A percentile compares a stretch with the other conserved stretches of the same genome.
phyloP scores from a whole-genome alignment of 345 rosid species.

The Cardamine resedifolia region DNA sequence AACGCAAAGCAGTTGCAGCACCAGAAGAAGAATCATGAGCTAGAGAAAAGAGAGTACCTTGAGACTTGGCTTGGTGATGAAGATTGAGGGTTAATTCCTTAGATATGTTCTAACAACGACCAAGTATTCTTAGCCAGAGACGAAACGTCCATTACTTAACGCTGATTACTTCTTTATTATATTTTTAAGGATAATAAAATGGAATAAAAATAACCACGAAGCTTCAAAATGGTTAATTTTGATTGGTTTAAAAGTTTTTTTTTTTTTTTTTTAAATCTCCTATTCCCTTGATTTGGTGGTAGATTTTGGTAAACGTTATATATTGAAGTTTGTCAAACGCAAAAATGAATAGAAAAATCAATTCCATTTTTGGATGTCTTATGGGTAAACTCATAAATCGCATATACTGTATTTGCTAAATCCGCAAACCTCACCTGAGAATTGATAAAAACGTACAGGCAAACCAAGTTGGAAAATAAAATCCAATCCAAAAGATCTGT shows the following conservation, averaged over 20 bases:
- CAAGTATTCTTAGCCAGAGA: too few species aligned
- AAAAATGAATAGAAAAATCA: not conserved
- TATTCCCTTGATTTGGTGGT: not conserved
- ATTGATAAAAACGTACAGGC: slow-evolving; percentile 24
- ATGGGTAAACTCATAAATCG: not conserved
- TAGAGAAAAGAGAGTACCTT: slow-evolving; percentile 19
- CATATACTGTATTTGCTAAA: not conserved
- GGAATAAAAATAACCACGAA: not conserved
- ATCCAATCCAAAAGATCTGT: slow-evolving; percentile 5
- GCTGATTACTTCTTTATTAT: not conserved
- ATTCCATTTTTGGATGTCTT: not conserved
- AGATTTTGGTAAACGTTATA: not conserved
- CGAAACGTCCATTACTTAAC: slow-evolving; percentile 14
- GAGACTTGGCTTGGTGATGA: slow-evolving; percentile 28
- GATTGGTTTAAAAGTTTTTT: not conserved
- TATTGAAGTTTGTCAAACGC: not conserved
- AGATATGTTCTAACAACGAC: too few species aligned
- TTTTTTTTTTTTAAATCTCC: not conserved
- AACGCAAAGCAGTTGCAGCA: not conserved
- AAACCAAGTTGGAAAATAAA: slow-evolving; percentile 25
- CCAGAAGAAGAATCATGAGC: not conserved
- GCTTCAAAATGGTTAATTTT: not conserved
- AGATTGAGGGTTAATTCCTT: too few species aligned
- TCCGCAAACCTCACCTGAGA: not conserved
- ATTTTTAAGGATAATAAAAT: not conserved